Evolutionary conservation across 2,329 filamentous ascomycete species (phyloP), one percentile per base, ranked within the genome.

Genomic region (Aureobasidium sp.): DNA sequence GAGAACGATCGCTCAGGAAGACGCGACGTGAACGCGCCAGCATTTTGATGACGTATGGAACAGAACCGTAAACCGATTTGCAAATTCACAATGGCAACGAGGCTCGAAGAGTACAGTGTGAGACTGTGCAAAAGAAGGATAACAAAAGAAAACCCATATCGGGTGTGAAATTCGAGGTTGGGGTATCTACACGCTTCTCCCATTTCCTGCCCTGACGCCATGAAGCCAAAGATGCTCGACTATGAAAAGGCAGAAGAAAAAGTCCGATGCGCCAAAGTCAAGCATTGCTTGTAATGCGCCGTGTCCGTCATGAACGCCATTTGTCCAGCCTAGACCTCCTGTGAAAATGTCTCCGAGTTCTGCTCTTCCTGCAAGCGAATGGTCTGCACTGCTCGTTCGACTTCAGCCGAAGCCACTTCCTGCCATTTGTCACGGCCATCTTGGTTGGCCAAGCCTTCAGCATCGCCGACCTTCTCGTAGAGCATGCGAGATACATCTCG

Each of bases 401-500:
- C 93, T 74, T 96, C 91, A 46, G 85, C 82, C 19, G 79, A 83
- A 15, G 91, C 92, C 68, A 90, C 81, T 66, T 81, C 84, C 75
- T 95, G 89, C 81, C 90, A 90, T 50, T 81, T 81, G 64, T 82
- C 82, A 61, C 85, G 82, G 60, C 84, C 83, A 29, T 84, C 82
- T 23, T 87, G 81, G 67, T 88, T 83, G 4, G 74, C 70, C 31
- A 94, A 79, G 23, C 74, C 75, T 55, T 74, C 72, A 38, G 79
- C 74, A 61, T 78, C 78, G 5, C 79, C 79, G 27, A 84, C 80
- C 49, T 78, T 77, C 33, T 85, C 90, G 74, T 99, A 99, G 61
- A 99, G 78, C 75, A 87, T 89, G 61, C 90, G 87, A 43, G 90
- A 96, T 35, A 97, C 86, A 62, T 88, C 87, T 64, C 91, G 86